Conservation (phyloP, 2,329 filamentous ascomycete genomes). For the Botryotinia calthae region DNA sequence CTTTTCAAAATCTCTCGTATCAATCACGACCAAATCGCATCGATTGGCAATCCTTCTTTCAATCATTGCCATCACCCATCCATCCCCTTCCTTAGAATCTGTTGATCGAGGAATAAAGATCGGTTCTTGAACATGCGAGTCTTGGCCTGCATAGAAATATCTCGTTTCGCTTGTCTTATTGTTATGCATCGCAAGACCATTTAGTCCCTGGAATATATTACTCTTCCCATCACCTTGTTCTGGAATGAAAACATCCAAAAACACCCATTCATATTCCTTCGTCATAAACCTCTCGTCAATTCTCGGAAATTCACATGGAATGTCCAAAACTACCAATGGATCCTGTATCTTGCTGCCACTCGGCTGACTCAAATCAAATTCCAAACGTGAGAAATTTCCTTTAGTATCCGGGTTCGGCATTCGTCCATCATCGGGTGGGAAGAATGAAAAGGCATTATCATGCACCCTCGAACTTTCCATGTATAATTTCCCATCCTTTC, state of each 20-base stretch:
- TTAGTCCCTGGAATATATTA: conserved; percentile 34
- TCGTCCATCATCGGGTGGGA: conserved; percentile 40
- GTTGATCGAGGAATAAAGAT: conserved; percentile 49
- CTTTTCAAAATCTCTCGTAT: conserved; percentile 34
- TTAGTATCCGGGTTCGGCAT: conserved; percentile 40
- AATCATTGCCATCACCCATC: conserved; percentile 35
- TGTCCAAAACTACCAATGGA: conserved; percentile 39
- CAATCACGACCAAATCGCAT: conserved; percentile 41
- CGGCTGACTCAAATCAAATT: conserved; percentile 40
- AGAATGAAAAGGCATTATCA: conserved; percentile 38
- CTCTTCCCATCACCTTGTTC: conserved; percentile 36
- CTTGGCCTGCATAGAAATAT: conserved; percentile 41
- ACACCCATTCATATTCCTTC: conserved; percentile 41
- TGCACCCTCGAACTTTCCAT: conserved; percentile 43
- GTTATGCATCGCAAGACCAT: conserved; percentile 22
- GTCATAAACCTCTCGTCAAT: conserved; percentile 46
- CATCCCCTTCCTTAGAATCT: conserved; percentile 36
- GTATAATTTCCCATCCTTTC: conserved; percentile 39
- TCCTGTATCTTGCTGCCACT: conserved; percentile 34
- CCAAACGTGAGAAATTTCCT: conserved; percentile 43
- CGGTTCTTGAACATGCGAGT: conserved; percentile 51
- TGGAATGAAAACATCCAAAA: conserved; percentile 42
- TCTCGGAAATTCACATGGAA: conserved; percentile 45
- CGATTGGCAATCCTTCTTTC: conserved; percentile 40
- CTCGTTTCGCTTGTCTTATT: conserved; percentile 29